Base-by-base conservation (phyloP, 345 rosid genomes). In the Euphorbia pulcherrima region DNA sequence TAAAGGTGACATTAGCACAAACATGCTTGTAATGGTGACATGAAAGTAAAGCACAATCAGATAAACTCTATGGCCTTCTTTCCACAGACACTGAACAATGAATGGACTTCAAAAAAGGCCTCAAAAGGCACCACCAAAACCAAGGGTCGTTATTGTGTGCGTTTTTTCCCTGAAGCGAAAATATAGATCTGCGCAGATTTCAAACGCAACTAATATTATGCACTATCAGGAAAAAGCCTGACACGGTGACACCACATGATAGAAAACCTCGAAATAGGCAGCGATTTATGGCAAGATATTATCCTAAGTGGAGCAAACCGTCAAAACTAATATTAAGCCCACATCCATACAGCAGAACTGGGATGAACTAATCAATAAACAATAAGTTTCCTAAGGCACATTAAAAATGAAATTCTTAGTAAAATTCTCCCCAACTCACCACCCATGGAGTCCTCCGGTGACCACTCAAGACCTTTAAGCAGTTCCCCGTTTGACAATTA, bases 401-500 rank as follows among this genome's bases (percentile, higher is more conserved):
- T 53, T 4, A 7, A 62, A 40, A 59, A 17, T 37, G 11, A 24
- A 73, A 40, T 27, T 67, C 33, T 24, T 7, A 11, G 52, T 8
- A 72, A 41, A 60, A 37, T 27, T 7, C 60, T 27, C 33, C 35
- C 60, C 44, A 68, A 77, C 97, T 86, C 83, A 93, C 98, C 92
- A 93, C 98, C 98, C 98, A 93, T 2, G 98, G 98, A 39, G 98
- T 93, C 77, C 97, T 84, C 74, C 94, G 84, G 80, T 93, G 98
- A 77, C 98, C 98, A 30, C 75, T 86, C 81, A 93, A 80, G 68
- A 90, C 96, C 80, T 93, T 93, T 73, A 89, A 83, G 85, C 98
- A 93, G 71, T 82, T 84, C 74, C 97, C 98, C 60, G 87, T 90
- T 75, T 86, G 83, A 69, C 88, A 90, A 79, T 93, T 94, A 79